Percentiles rank a stretch among this genome's conserved stretches.
These are phyloP conservation scores for Pseudevernia furfuracea DNA, from an alignment of 495 filamentous ascomycete species.

Conservation along the genomic window DNA sequence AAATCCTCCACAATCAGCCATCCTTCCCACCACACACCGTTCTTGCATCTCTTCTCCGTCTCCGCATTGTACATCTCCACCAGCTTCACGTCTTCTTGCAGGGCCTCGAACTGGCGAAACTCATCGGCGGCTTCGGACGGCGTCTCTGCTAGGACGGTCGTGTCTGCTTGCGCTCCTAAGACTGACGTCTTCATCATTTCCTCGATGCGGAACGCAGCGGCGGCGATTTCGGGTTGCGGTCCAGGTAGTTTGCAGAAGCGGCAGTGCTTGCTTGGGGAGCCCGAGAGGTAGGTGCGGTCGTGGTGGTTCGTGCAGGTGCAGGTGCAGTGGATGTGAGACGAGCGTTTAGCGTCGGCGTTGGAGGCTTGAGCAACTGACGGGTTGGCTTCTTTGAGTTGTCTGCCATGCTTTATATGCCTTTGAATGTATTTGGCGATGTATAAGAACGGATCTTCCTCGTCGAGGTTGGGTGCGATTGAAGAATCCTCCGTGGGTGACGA, in stretches of 20 bases:
- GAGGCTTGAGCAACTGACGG: neutral
- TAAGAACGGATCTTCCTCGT: constrained; percentile 6
- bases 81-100: constrained; percentile 1
- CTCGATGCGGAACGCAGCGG: neutral
- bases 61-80: constrained; percentile 10
- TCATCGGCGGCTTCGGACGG: neutral
- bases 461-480: neutral
- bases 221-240: neutral
- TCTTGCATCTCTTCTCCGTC: constrained; percentile 12
- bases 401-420: neutral
- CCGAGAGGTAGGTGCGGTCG: constrained; percentile 3
- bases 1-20: constrained; percentile 13
- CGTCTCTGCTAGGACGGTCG: too few species aligned
- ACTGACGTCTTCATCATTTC: neutral
- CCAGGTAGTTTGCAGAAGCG: constrained; percentile 3
- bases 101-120: neutral
- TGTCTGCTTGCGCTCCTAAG: neutral
- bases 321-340: neutral
- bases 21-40: constrained; percentile 14
- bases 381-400: too few species aligned
- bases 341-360: neutral
- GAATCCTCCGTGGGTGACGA: neutral
- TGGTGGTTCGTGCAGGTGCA: constrained; percentile 2
- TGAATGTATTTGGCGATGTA: constrained; percentile 8
- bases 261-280: constrained; percentile 3